Evolutionary conservation across 805 yeast genomes (phyloP), one percentile per base, ranked within the genome.

Genomic region (Spathaspora passalidarum): DNA sequence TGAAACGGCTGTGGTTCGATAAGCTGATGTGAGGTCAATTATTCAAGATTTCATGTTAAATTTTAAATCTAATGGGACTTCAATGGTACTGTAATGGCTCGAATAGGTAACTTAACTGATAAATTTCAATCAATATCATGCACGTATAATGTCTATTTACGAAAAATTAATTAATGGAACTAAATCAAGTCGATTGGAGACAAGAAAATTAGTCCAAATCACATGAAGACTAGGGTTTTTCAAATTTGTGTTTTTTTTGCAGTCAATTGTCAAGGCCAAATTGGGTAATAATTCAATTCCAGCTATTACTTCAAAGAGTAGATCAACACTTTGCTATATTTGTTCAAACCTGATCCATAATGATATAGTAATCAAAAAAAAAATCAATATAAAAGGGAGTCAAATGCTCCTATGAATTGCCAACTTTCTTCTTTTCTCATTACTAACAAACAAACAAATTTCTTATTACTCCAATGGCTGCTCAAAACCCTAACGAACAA

Each of bases 401-500:
- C 8, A 3, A 9, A 13, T 5, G 3, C 16, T 17, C 34, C 34
- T 17, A 10, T 26, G 14, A n/a, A n/a, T 17, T 17, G 4, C 7
- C 7, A 14, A 5, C 23, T 35, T 35, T 25, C 11, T 35, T 25
- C 25, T 23, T 22, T 10, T 35, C 21, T 29, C 34, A n/a, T 3
- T 17, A 29, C 34, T 29, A 29, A 29, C 34, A 29, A 29, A 29
- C 10, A 6, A 40, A 18, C 20, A 41, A 41, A 11, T 8, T 13
- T 32, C 5, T 34, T 34, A 37, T 13, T 23, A 14, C 16, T 16
- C 16, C 36, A 43, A 43, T 43, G 45, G 42, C 46, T 43, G 46
- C 46, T 43, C 46, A 43, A 43, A 26, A 37, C 10, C 22, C 21
- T 17, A 43, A 43, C 42, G 35, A 32, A n/a, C n/a, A n/a, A n/a